Evolutionary conservation across 2,329 filamentous ascomycete species (phyloP), one percentile per base, ranked within the genome.

Genomic region (Curvularia sp.): DNA sequence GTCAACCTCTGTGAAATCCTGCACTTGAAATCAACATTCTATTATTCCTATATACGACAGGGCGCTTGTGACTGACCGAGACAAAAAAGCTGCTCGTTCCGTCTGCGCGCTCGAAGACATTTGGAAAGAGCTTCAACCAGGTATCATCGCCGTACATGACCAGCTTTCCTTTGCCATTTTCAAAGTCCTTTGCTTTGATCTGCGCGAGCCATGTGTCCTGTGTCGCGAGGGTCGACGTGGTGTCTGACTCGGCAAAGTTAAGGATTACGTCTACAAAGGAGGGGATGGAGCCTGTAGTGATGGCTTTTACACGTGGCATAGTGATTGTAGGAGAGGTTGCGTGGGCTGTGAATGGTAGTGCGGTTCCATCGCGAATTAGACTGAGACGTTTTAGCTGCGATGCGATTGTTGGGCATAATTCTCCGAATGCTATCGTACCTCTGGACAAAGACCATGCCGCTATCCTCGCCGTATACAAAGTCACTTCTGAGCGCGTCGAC

Each of bases 31-130:
- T 73, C 70, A 72, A 73, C 62, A 61, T 63, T 69, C 35, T 66
- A 69, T 69, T 75, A 59, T 68, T 63, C 51, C 65, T 74, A 76
- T 61, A 56, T 77, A 75, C 69, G 71, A 63, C 54, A 44, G 52
- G 53, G 47, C 49, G 49, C 57, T 58, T 43, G 44, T 60, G 61
- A 86, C 89, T 83, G 77, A 96, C 92, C 77, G 95, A 93, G 68
- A 99, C 95, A 78, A 98, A 99, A 78, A 99, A 99, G 80, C 94
- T 98, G 56, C 93, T 93, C 2, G 95, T 99, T 48, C 96, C 95
- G 77, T 99, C 96, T 50, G 88, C 84, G 41, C 93, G 88, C 67
- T 89, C 87, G 79, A 99, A 99, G 48, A 90, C 92, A 15, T 86
- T 87, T 0, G 95, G 95, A 70, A 99, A 99, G 13, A 99, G 83